Evolutionary conservation across 129 eudicot genomes (phyloP), one percentile per base, ranked within the genome.

Genomic region (Sambucus nigra): DNA sequence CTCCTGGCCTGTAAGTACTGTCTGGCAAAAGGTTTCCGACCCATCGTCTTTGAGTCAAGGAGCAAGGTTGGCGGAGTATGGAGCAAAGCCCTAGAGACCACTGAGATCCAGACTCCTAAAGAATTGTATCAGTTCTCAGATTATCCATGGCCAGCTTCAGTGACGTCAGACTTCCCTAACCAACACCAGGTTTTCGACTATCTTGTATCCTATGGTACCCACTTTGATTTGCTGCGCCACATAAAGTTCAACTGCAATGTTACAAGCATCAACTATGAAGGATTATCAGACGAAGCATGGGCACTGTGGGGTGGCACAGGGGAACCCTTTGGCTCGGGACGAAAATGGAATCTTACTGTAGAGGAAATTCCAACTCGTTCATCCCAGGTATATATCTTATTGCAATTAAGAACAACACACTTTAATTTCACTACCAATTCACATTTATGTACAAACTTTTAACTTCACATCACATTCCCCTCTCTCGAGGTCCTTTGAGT

Each of bases 1-100:
- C 87, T 83, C 5, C 69, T 76, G 13, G 94, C 94, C 39, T 79
- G 94, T 17, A 83, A 83, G 55, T 79, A 83, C 45, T 22, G 69
- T n/a, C 55, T 76, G 14, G 53, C 78, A 2, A 78, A 70, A 59
- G 95, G 87, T 16, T 76, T 73, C 47, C 25, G 25, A 8, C 96
- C 93, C 18, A 22, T 67, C 0, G 88, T 86, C 38, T 82, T 86
- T 51, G 96, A 86, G 62, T 26, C 74, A 0, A 66, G 48, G 15
- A 48, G 65, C 58, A 22, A 18, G 22, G 31, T 82, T 2, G 95
- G 93, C 6, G 95, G 92, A 2, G 76, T 81, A 1, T 86, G 95
- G 95, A 24, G 57, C 2, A 49, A 69, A 39, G 76, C 96, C 27
- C 3, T 82, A 1, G 61, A 70, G 46, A 41, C 79, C 31, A 82